phyloP scores from a whole-genome alignment of 805 yeast species.

The Kodamaea sagamina region DNA sequence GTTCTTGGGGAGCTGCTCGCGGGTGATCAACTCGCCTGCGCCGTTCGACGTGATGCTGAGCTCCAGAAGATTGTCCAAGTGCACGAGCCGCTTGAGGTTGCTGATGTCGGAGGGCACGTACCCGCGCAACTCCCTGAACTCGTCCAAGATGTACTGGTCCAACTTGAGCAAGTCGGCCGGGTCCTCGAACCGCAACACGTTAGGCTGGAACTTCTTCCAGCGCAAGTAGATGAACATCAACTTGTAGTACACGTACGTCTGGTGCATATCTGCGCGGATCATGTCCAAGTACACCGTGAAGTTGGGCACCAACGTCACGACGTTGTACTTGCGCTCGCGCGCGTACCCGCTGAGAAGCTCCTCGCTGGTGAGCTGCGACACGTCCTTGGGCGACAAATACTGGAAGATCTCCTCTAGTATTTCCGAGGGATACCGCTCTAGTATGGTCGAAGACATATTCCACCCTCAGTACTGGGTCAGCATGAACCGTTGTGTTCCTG shows the following conservation, averaged over 20 bases:
- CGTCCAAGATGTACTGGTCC: neutral
- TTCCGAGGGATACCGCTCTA: conserved; percentile 7
- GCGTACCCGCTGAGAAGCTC: conserved; percentile 4
- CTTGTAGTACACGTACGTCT: conserved; percentile 3
- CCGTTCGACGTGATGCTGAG: neutral
- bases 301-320: conserved; percentile 4
- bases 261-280: conserved; percentile 3
- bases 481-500: neutral
- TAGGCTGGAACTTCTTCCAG: conserved; percentile 2
- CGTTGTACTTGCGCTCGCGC: conserved; percentile 7
- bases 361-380: conserved; percentile 3
- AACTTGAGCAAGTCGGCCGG: neutral
- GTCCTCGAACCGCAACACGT: conserved; percentile 2
- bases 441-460: conserved; percentile 2
- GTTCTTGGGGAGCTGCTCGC: conserved; percentile 1
- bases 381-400: conserved; percentile 9
- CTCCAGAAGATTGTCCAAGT: conserved; percentile 2
- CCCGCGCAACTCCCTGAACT: neutral
- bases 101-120: neutral
- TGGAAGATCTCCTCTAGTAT: conserved; percentile 7
- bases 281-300: conserved; percentile 5
- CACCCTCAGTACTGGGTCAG: neutral
- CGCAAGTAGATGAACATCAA: conserved; percentile 4
- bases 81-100: conserved; percentile 1
- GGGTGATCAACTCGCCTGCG: neutral